These are phyloP conservation scores for Candida ulmi DNA, from an alignment of 805 yeast genomes.

Conservation along the genomic window DNA sequence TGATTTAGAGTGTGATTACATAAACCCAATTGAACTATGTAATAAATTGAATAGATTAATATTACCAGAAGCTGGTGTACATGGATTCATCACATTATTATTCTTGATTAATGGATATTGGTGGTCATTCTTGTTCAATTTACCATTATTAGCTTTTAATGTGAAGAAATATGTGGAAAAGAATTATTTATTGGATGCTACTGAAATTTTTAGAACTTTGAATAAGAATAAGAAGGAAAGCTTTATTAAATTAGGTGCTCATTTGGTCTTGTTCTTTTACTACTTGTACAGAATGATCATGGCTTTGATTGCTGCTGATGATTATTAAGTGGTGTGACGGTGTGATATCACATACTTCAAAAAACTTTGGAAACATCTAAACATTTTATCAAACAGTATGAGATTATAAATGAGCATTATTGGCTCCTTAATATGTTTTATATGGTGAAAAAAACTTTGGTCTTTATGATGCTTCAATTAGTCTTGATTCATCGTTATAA, in stretches of 20 bases:
- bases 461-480: no score
- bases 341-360: no score
- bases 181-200: conserved; percentile 87
- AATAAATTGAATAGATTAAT: conserved; percentile 85
- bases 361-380: no score
- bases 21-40: conserved; percentile 95
- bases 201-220: conserved; percentile 93
- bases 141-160: conserved; percentile 82
- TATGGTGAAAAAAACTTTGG: no score
- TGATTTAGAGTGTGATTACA: conserved; percentile 93
- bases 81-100: conserved; percentile 61
- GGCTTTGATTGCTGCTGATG: conserved; percentile 58
- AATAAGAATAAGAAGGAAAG: conserved; percentile 90
- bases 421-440: no score
- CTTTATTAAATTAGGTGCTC: conserved; percentile 86
- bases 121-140: conserved; percentile 78
- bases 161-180: conserved; percentile 72
- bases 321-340: no score
- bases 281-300: conserved; percentile 94
- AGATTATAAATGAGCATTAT: no score
- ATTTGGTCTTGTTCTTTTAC: conserved; percentile 87
- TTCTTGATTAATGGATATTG: conserved; percentile 87
- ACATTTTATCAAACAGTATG: no score
- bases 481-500: no score
- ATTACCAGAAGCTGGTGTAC: conserved; percentile 84